Conservation (phyloP, 371 early-diverging fungal genomes). For the Circinella umbellata region DNA sequence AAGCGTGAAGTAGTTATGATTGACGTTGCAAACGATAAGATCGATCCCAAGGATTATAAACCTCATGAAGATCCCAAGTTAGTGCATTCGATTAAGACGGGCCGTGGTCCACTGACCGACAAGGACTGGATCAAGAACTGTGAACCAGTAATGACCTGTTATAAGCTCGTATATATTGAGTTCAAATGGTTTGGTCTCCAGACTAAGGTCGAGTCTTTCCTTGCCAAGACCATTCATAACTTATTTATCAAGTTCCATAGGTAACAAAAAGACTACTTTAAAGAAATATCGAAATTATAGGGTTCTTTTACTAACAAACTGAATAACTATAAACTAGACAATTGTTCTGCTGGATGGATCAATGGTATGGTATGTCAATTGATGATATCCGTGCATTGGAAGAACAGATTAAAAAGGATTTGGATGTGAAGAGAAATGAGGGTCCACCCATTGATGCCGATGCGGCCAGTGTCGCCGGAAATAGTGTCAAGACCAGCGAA, state of each 20-base stretch:
- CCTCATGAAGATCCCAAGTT: conserved; percentile 68
- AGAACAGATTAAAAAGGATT: conserved; percentile 63
- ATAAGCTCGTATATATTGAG: conserved; percentile 77
- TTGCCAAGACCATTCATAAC: conserved; percentile 44
- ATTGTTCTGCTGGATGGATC: conserved; percentile 75
- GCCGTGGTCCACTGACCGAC: conserved; percentile 67
- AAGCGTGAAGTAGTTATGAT: conserved; percentile 67
- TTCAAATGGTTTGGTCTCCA: conserved; percentile 79
- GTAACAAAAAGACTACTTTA: conserved; percentile 14
- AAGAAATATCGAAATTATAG: too few relatives aligned
- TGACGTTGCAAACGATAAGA: conserved; percentile 68
- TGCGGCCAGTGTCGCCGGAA: conserved; percentile 20
- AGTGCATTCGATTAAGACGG: conserved; percentile 68
- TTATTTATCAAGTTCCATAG: conserved; percentile 47
- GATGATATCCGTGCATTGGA: conserved; percentile 69
- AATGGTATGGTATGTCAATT: conserved; percentile 76
- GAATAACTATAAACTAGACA: conserved; percentile 35
- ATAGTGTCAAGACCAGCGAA: conserved; percentile 12
- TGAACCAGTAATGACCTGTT: conserved; percentile 80
- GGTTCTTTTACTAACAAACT: too few relatives aligned
- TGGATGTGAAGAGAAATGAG: conserved; percentile 43
- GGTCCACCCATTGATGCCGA: conserved; percentile 21
- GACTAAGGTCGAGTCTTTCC: conserved; percentile 61
- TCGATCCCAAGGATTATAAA: conserved; percentile 62
- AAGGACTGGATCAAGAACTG: conserved; percentile 49